These are phyloP conservation scores for Micractinium conductrix DNA, from an alignment of 139 green algal species.

Conservation along the genomic window DNA sequence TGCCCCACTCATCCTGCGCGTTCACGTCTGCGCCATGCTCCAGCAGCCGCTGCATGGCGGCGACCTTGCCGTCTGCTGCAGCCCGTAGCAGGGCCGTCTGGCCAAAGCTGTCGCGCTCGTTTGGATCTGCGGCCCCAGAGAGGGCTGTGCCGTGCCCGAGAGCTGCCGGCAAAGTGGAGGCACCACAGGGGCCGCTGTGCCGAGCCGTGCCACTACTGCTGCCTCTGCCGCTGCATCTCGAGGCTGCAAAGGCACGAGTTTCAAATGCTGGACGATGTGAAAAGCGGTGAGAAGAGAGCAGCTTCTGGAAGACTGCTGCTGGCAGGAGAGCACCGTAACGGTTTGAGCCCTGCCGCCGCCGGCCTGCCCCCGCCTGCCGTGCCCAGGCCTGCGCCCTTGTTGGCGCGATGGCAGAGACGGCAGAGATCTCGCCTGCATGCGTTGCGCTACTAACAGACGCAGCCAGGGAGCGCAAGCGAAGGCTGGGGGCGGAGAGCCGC, in stretches of 20 bases:
- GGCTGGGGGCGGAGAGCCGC: neutral
- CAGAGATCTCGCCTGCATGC: neutral
- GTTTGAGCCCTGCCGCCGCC: too few species aligned
- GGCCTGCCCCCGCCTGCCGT: too few species aligned
- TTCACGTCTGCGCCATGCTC: neutral
- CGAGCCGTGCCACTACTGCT: neutral
- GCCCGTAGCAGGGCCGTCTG: slow-evolving; percentile 2
- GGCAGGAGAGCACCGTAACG: too few species aligned
- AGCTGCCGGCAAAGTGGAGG: neutral
- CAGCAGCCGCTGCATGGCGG: neutral
- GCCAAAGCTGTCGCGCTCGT: neutral
- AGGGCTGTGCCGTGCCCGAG: neutral
- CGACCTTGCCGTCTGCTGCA: neutral
- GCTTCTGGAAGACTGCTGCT: too few species aligned
- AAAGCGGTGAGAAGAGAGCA: neutral
- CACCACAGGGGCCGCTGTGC: neutral
- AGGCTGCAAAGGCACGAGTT: neutral
- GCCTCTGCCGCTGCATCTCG: neutral
- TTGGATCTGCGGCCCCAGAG: neutral
- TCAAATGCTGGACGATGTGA: neutral
- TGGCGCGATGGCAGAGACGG: too few species aligned
- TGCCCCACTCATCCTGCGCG: neutral
- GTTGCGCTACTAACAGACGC: neutral
- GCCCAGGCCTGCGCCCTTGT: neutral
- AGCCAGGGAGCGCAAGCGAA: neutral